Evolutionary conservation across 2,329 filamentous ascomycete genomes (phyloP), one percentile per base, ranked within the genome.

Genomic region (Golovinomyces cichoracearum): DNA sequence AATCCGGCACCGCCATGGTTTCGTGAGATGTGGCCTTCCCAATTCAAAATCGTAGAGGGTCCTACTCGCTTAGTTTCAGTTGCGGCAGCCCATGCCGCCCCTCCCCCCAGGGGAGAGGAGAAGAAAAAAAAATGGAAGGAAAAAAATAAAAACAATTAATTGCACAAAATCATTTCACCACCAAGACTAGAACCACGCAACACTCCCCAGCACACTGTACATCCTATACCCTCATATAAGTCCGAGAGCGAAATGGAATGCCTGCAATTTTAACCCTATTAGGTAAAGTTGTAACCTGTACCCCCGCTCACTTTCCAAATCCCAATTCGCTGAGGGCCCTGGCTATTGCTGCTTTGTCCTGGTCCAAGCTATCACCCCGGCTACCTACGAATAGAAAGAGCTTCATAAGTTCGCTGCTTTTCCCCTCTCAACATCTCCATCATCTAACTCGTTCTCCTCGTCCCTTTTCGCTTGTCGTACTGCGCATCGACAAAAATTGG

Each of bases 241-340:
- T 46, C 44, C 29, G 44, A 46, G 44, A 31, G 44, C 41, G 27
- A 33, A 33, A 46, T 33, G 27, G 27, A 46, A 21, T 21, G 29
- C 21, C 37, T 40, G n/a, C 10, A 17, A 13, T 17, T 35, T 23
- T 22, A 27, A n/a, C 44, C 44, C 17, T 17, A 46, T 21, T 5
- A 46, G 27, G 44, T 21, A 33, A 46, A 26, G 21, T 10, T 7
- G 9, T 13, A 33, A 21, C 12, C n/a, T 10, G 5, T 9, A 5
- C 25, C 25, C 44, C 27, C 19, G 17, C 27, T 46, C 17, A n/a
- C 21, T 19, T 21, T 40, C 9, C 7, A 12, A 22, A 22, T 19
- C 37, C 37, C 29, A n/a, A 44, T 44, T 26, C 22, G 44, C 26
- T 31, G 21, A n/a, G 22, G 25, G 23, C 21, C 19, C 25, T 46